Evolutionary conservation across 2,329 filamentous ascomycete species (phyloP).

Genomic region (Ceratocystis lukuohia): DNA sequence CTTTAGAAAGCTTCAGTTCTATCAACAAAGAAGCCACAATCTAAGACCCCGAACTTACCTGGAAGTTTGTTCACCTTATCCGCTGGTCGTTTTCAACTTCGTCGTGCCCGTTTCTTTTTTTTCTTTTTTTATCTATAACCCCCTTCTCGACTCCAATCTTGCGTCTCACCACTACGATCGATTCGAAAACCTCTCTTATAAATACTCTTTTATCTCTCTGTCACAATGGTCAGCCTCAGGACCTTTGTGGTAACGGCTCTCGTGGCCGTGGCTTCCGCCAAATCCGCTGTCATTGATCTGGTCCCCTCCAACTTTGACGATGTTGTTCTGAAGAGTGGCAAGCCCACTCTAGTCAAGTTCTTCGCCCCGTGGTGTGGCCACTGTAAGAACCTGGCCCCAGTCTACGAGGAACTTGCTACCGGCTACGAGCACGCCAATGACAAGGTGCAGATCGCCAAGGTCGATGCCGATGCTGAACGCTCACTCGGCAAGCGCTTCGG

Average conservation of each 20-base stretch:
- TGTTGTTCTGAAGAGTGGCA: conserved; percentile 78
- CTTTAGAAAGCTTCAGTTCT: not conserved
- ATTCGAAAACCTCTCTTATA: not conserved
- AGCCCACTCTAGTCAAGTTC: conserved; percentile 94
- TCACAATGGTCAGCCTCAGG: conserved; percentile 44
- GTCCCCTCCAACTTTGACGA: conserved; percentile 83
- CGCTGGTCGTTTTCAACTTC: not conserved
- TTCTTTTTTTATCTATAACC: not conserved
- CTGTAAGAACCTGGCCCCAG: conserved; percentile 92
- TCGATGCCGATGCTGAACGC: conserved; percentile 85
- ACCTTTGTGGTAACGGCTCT: conserved; percentile 45
- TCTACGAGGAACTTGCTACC: conserved; percentile 80
- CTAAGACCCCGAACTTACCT: not conserved
- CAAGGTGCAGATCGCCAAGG: conserved; percentile 80
- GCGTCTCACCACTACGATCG: not conserved
- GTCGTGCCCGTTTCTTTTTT: not conserved
- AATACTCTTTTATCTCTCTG: not conserved
- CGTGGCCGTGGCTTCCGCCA: conserved; percentile 45
- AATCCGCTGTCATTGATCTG: conserved; percentile 80
- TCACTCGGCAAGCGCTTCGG: conserved; percentile 73
- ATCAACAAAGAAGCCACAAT: not conserved
- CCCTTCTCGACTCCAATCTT: not conserved
- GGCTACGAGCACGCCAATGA: conserved; percentile 57
- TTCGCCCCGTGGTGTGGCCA: conserved; percentile 98
- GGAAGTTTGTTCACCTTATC: not conserved